phyloP scores from a whole-genome alignment of 805 yeast genomes.

The Debaryomyces prosopidis region DNA sequence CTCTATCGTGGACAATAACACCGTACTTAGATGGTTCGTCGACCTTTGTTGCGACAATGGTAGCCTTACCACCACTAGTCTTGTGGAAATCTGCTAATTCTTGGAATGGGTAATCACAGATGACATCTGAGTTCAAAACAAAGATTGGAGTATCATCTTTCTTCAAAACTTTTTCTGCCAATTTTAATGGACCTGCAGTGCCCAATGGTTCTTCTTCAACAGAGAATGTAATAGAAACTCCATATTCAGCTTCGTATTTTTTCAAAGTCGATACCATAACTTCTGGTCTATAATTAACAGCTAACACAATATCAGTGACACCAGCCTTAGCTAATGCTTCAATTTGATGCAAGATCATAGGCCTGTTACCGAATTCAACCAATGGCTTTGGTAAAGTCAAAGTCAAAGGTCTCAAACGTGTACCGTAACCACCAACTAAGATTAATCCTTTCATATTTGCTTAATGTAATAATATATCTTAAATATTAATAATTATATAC shows the following conservation, averaged over 20 bases:
- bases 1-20: conserved; percentile 97
- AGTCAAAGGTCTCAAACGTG: conserved; percentile 98
- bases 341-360: conserved; percentile 98
- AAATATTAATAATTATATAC: not conserved
- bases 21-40: conserved; percentile 99
- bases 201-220: conserved; percentile 99
- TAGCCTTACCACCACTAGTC: conserved; percentile 96
- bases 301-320: conserved; percentile 96
- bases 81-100: conserved; percentile 92
- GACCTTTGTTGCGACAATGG: conserved; percentile 98
- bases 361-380: conserved; percentile 98
- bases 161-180: conserved; percentile 90
- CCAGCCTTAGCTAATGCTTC: conserved; percentile 98
- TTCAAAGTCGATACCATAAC: conserved; percentile 95
- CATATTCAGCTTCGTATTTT: conserved; percentile 92
- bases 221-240: conserved; percentile 92
- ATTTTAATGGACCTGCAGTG: conserved; percentile 98
- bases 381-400: conserved; percentile 93
- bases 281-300: conserved; percentile 99
- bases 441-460: conserved; percentile 90
- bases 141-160: conserved; percentile 97
- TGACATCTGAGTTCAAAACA: conserved; percentile 96
- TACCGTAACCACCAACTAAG: conserved; percentile 99
- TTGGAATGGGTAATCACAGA: conserved; percentile 96
- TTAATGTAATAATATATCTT: not conserved